Evolutionary conservation across 805 yeast species (phyloP).

Genomic region (Ogataea neopini): DNA sequence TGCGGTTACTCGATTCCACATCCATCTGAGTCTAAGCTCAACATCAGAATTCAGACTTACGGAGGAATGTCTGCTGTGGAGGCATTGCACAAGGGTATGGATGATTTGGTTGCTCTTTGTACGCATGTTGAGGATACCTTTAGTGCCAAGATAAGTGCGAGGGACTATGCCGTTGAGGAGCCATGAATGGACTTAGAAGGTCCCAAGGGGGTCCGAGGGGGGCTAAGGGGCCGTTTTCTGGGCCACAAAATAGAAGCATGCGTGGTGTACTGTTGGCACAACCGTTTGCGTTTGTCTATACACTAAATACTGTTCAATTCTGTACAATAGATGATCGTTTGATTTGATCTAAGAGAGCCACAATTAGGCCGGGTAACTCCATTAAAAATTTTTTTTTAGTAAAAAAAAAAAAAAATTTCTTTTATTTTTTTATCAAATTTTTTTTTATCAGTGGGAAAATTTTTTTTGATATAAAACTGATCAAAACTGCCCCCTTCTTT

Average conservation of each 20-base stretch:
- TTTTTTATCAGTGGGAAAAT: neutral
- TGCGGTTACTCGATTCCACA: constrained; percentile 99
- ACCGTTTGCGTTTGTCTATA: neutral
- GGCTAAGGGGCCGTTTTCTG: no score
- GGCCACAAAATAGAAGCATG: no score
- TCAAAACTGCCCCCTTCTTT: neutral
- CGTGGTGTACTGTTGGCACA: neutral
- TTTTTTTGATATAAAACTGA: constrained; percentile 1
- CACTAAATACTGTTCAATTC: constrained; percentile 1
- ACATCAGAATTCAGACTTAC: constrained; percentile 92
- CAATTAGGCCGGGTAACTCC: constrained; percentile 11
- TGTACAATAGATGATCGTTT: constrained; percentile 9
- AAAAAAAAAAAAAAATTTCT: neutral
- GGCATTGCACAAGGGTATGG: constrained; percentile 89
- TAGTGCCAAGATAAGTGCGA: constrained; percentile 63
- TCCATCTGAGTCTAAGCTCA: constrained; percentile 89
- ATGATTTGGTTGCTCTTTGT: constrained; percentile 81
- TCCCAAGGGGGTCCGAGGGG: no score
- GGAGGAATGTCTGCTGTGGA: constrained; percentile 84
- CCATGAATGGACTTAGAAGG: constrained; percentile 43
- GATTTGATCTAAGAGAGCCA: neutral
- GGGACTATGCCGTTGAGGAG: constrained; percentile 51
- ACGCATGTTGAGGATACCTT: constrained; percentile 79
- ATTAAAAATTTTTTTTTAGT: constrained; percentile 4
- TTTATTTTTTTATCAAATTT: constrained; percentile 1